Base-by-base conservation (phyloP, 1,139 yeast genomes). In the Candida tropicalis region DNA sequence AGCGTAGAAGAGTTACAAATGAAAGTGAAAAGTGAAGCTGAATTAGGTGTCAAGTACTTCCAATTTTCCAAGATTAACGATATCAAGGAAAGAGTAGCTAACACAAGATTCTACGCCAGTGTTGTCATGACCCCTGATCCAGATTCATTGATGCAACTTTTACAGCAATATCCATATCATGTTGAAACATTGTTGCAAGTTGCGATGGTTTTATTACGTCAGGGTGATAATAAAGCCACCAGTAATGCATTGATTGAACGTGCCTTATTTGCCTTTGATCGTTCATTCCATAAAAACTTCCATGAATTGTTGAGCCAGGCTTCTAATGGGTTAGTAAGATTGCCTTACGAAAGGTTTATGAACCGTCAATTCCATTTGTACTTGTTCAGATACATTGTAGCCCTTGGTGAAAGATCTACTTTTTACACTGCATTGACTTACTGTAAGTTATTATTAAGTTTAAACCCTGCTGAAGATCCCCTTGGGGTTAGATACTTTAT, bases 401-500 rank as follows among this genome's bases (percentile, higher is more conserved):
- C 80, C 2, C 66, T 90, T 37, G 87, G 90, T 2, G 90, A 86
- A 56, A 77, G 90, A 54, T 87, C 95, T 7, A 85, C 93, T 1
- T 82, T 79, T 58, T 75, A 67, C 45, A 88, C 97, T 0, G 96
- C 96, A 1, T 75, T 87, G 42, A 77, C 81, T 34, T 89, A 83
- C 67, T 79, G 87, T 54, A 89, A 87, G 57, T 68, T 85, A 6
- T 66, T 90, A 41, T 67, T 85, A 51, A 78, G 89, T 1, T 65
- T 89, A 36, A 77, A 81, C 29, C 96, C 96, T 1, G 77, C 82
- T 1, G 88, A 84, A 39, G 97, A 89, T 67, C 96, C 96, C 0
- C 66, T 84, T 45, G 96, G 96, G 10, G 90, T 85, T 5, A 74
- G 96, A 50, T 83, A 84, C 55, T 86, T 88, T 61, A 82, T 89